Evolutionary conservation across 2,329 filamentous ascomycete genomes (phyloP).

Genomic region (Aspergillus novofumigatus): DNA sequence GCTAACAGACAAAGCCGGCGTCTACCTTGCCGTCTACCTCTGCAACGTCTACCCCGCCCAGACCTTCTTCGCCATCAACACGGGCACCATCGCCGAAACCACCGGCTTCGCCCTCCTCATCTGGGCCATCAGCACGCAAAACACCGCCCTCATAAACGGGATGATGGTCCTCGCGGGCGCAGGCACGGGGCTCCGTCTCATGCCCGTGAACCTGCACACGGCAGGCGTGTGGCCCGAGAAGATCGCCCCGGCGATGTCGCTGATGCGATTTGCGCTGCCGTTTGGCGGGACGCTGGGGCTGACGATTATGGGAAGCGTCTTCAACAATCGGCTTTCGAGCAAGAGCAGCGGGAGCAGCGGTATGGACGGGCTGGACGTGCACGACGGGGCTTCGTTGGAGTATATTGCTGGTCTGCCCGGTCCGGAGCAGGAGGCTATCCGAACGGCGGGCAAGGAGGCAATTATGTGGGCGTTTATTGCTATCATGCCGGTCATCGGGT

Average conservation of each 20-base stretch:
- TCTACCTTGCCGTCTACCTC: slow-evolving; percentile 54
- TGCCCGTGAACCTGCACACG: slow-evolving; percentile 60
- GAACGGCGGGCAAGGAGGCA: slow-evolving; percentile 48
- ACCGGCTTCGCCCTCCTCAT: slow-evolving; percentile 56
- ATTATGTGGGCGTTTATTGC: slow-evolving; percentile 64
- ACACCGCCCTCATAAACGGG: slow-evolving; percentile 53
- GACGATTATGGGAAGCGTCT: slow-evolving; percentile 65
- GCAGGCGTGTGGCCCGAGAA: slow-evolving; percentile 58
- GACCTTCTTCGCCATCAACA: slow-evolving; percentile 57
- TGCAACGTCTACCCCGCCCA: slow-evolving; percentile 60
- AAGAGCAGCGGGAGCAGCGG: slow-evolving; percentile 26
- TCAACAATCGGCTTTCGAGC: slow-evolving; percentile 52
- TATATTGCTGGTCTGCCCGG: slow-evolving; percentile 33
- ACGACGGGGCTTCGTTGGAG: slow-evolving; percentile 35
- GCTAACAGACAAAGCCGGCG: slow-evolving; percentile 42
- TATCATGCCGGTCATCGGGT: slow-evolving; percentile 56
- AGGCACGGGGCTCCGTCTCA: slow-evolving; percentile 62
- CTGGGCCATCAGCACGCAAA: slow-evolving; percentile 51
- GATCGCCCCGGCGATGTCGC: slow-evolving; percentile 56
- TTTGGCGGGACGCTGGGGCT: slow-evolving; percentile 63
- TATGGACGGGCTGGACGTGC: slow-evolving; percentile 25
- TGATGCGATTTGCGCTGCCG: slow-evolving; percentile 57
- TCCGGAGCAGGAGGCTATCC: slow-evolving; percentile 35
- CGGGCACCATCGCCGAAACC: slow-evolving; percentile 55
- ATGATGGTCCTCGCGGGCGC: slow-evolving; percentile 64